A percentile compares a stretch with the other conserved stretches of the same genome.
phyloP scores from a whole-genome alignment of 352 stramenopile species.

The Phytopythium kandeliae region DNA sequence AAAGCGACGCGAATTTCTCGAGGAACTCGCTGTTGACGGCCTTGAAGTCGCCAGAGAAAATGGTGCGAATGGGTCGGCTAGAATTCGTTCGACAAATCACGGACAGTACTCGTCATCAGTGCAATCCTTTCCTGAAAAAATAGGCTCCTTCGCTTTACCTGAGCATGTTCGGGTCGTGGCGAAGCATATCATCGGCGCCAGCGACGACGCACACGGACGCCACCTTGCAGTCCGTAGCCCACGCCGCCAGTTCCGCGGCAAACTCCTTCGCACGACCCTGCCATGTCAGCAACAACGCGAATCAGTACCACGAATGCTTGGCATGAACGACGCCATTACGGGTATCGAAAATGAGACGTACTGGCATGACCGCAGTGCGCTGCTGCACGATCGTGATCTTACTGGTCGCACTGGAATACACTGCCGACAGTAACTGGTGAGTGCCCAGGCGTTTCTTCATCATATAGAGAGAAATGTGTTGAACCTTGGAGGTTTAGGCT shows the following conservation, averaged over 20 bases:
- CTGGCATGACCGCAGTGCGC: conserved; percentile 41
- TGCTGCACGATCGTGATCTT: conserved; percentile 78
- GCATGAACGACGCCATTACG: too few relatives aligned
- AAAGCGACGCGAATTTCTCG: conserved; percentile 28
- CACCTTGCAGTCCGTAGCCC: conserved; percentile 36
- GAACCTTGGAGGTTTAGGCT: conserved; percentile 76
- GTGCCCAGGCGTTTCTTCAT: too few relatives aligned
- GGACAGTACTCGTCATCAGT: too few relatives aligned
- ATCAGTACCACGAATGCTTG: too few relatives aligned
- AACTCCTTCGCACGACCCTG: conserved; percentile 54
- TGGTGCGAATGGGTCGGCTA: conserved; percentile 53
- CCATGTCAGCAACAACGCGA: too few relatives aligned
- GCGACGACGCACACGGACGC: conserved; percentile 46
- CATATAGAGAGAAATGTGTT: background rate
- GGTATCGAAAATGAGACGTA: conserved; percentile 8
- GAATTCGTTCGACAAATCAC: background rate
- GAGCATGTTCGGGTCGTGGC: conserved; percentile 71
- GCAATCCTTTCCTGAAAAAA: background rate
- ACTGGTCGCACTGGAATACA: conserved; percentile 54
- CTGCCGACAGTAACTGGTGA: too few relatives aligned
- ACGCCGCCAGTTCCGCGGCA: conserved; percentile 45
- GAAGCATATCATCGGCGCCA: conserved; percentile 78
- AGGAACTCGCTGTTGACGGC: conserved; percentile 31
- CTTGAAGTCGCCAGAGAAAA: conserved; percentile 27
- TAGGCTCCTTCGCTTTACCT: conserved; percentile 17